phyloP scores from a whole-genome alignment of 2,329 filamentous ascomycete genomes.

The Apiospora sp. region DNA sequence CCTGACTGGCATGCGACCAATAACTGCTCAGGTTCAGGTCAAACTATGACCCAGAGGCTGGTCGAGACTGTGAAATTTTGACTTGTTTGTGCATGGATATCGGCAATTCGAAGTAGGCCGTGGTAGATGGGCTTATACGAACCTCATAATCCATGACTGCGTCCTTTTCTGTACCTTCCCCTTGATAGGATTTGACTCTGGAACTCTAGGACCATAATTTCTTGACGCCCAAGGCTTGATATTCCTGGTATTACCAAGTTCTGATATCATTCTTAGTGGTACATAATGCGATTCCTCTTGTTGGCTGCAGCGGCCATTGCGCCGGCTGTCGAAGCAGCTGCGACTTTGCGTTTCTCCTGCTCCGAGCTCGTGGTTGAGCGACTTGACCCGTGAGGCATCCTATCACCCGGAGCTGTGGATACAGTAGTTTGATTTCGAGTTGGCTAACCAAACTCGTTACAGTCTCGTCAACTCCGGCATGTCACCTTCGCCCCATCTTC shows the following conservation, averaged over 20 bases:
- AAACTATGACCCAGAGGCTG: conserved; percentile 18
- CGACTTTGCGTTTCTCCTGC: conserved; percentile 42
- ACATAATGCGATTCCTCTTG: conserved; percentile 34
- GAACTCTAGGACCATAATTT: not conserved
- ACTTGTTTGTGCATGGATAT: too few species aligned
- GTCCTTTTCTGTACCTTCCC: not conserved
- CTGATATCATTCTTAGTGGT: conserved; percentile 10
- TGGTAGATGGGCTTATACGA: not conserved
- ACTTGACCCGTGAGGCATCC: conserved; percentile 38
- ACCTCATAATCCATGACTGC: not conserved
- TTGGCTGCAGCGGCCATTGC: conserved; percentile 34
- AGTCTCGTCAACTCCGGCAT: conserved; percentile 41
- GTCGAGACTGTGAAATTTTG: not conserved
- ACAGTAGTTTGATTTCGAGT: not conserved
- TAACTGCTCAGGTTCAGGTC: conserved; percentile 28
- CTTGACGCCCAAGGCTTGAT: not conserved
- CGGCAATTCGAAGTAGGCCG: not conserved
- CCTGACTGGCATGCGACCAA: not conserved
- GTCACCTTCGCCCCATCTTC: conserved; percentile 39
- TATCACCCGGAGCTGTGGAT: not conserved
- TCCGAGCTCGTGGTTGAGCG: conserved; percentile 42
- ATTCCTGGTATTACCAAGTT: not conserved
- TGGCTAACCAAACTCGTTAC: not conserved
- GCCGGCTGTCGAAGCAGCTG: conserved; percentile 35
- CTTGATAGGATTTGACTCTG: not conserved